A percentile compares a stretch with the other conserved stretches of the same genome.
phyloP scores from a whole-genome alignment of 2,329 filamentous ascomycete genomes.

The Zymoseptoria tritici region DNA sequence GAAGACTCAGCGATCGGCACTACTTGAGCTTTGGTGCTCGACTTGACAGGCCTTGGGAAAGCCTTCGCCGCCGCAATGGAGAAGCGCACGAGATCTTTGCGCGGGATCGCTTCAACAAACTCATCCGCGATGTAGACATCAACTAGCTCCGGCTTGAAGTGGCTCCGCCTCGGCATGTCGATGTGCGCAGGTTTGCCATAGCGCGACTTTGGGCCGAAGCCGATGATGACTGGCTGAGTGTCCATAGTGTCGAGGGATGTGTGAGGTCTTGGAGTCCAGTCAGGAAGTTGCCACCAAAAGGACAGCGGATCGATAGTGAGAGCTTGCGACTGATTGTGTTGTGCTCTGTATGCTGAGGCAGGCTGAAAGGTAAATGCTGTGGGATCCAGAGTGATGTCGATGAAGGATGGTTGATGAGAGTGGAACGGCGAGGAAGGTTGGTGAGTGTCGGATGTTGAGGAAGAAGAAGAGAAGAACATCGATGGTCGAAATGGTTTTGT shows the following conservation, averaged over 20 bases:
- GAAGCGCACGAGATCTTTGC: constrained; percentile 10
- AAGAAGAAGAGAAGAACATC: background rate
- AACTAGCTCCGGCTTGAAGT: constrained; percentile 5
- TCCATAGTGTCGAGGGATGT: background rate
- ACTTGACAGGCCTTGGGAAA: constrained; percentile 2
- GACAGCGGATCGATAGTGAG: background rate
- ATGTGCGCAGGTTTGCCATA: background rate
- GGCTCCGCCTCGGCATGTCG: background rate
- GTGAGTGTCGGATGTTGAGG: background rate
- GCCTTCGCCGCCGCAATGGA: constrained; percentile 8
- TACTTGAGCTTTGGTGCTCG: too few species aligned
- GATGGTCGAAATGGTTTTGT: background rate
- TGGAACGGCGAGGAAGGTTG: background rate
- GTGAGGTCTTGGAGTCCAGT: background rate
- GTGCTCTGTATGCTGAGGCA: background rate
- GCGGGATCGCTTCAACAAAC: constrained; percentile 4
- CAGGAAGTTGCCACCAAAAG: background rate
- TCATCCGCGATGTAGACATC: constrained; percentile 8
- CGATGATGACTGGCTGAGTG: background rate
- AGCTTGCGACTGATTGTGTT: background rate
- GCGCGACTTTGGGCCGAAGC: background rate
- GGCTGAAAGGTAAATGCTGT: background rate
- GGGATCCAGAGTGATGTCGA: background rate
- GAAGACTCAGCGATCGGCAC: background rate
- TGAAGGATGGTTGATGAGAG: background rate